A percentile compares a stretch with the other conserved stretches of the same genome.
phyloP scores from a whole-genome alignment of 2,329 filamentous ascomycete species.

The Verticillium alfalfae region DNA sequence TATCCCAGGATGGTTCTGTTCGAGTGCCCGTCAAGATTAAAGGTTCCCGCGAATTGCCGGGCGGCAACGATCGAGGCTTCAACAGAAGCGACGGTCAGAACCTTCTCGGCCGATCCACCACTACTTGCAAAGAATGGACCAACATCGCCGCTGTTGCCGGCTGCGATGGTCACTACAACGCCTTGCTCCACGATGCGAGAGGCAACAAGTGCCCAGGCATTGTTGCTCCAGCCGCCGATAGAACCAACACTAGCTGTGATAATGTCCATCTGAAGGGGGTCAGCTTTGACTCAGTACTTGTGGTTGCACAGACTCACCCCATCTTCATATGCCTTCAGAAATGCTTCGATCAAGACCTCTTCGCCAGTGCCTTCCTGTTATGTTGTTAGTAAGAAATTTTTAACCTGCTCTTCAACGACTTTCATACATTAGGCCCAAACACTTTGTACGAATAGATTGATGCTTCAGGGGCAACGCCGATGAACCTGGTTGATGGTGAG shows the following conservation, averaged over 20 bases:
- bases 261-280: constrained; percentile 22
- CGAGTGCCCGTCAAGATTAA: constrained; percentile 14
- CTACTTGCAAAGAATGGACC: constrained; percentile 40
- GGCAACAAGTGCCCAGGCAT: background rate
- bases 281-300: background rate
- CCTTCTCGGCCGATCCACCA: constrained; percentile 32
- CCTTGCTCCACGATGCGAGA: constrained; percentile 23
- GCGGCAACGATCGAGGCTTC: constrained; percentile 20
- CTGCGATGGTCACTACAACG: constrained; percentile 43
- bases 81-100: constrained; percentile 38
- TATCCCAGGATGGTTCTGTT: constrained; percentile 21
- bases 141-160: constrained; percentile 43
- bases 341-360: constrained; percentile 21
- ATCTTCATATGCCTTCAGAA: constrained; percentile 26
- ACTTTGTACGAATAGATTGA: constrained; percentile 19
- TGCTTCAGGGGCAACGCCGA: constrained; percentile 21
- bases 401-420: background rate
- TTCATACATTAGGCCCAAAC: constrained; percentile 6
- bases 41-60: constrained; percentile 22
- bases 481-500: constrained; percentile 5
- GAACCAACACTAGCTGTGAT: constrained; percentile 34
- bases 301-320: constrained; percentile 13
- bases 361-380: background rate
- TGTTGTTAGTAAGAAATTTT: background rate
- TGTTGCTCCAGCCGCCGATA: background rate